Evolutionary conservation across 2,329 filamentous ascomycete species (phyloP).

Genomic region (Chrysoporthe deuterocubensis): DNA sequence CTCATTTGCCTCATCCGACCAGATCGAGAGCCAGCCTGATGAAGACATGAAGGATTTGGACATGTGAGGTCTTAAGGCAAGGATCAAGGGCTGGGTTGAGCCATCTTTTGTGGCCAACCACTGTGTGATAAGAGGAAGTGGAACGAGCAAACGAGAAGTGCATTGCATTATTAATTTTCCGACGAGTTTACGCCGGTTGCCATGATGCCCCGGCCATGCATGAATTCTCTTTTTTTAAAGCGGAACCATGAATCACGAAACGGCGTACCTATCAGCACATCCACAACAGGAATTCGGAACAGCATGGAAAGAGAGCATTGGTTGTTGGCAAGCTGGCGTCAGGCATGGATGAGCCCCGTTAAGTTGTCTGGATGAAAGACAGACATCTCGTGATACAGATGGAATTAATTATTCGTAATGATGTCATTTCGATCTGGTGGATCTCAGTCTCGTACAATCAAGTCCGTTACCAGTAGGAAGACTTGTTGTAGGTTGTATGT

Average conservation of each 20-base stretch:
- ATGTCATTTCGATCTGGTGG: background rate
- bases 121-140: background rate
- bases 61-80: slow-evolving; percentile 6
- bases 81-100: background rate
- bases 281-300: slow-evolving; percentile 14
- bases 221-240: background rate
- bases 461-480: background rate
- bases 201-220: slow-evolving; percentile 1
- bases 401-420: slow-evolving; percentile 18
- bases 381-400: slow-evolving; percentile 13
- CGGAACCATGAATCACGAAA: slow-evolving; percentile 26
- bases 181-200: background rate
- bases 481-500: background rate
- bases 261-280: slow-evolving; percentile 19
- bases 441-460: background rate
- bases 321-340: slow-evolving; percentile 24
- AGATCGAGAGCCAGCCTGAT: slow-evolving; percentile 55
- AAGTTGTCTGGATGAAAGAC: slow-evolving; percentile 11
- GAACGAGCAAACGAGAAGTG: background rate
- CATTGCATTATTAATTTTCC: background rate
- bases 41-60: slow-evolving; percentile 43
- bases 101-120: background rate
- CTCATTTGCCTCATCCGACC: slow-evolving; percentile 58
- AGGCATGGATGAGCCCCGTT: slow-evolving; percentile 16
- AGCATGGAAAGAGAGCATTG: slow-evolving; percentile 25